Conservation (phyloP, 2,329 filamentous ascomycete genomes). For the Ilyonectria sp. region DNA sequence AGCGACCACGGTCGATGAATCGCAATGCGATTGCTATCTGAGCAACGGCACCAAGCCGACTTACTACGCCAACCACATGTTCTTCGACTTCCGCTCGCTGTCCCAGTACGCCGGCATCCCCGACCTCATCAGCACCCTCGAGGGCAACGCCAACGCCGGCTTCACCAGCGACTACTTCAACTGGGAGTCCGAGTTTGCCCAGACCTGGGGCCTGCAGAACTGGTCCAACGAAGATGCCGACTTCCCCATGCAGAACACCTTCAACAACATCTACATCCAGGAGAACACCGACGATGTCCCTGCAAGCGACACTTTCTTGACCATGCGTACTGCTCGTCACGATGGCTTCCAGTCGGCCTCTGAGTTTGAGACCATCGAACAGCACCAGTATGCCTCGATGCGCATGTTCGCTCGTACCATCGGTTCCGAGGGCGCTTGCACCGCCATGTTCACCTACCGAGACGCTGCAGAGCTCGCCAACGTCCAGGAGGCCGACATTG, state of each 20-base stretch:
- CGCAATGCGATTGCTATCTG: constrained; percentile 51
- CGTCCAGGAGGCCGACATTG: constrained; percentile 67
- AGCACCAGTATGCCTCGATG: constrained; percentile 51
- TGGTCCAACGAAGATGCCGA: constrained; percentile 57
- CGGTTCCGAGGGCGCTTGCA: constrained; percentile 63
- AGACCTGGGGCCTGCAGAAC: constrained; percentile 55
- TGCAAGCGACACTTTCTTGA: constrained; percentile 59
- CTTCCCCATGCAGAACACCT: constrained; percentile 55
- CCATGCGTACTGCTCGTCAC: constrained; percentile 61
- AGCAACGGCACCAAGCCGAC: constrained; percentile 43
- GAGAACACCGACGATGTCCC: constrained; percentile 51
- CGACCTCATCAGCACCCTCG: constrained; percentile 45
- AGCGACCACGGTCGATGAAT: constrained; percentile 35
- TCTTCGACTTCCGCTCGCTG: constrained; percentile 52
- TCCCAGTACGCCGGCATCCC: constrained; percentile 50
- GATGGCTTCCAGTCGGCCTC: constrained; percentile 60
- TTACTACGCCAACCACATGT: constrained; percentile 47
- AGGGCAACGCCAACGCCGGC: constrained; percentile 51
- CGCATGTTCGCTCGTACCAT: constrained; percentile 65
- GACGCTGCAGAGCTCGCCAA: constrained; percentile 50
- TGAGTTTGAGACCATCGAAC: constrained; percentile 59
- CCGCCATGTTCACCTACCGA: constrained; percentile 67
- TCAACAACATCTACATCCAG: constrained; percentile 62
- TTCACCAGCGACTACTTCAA: constrained; percentile 56
- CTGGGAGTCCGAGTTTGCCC: constrained; percentile 48